Base-by-base conservation (phyloP, 305 asterid genomes). In the Euphrasia arctica region DNA sequence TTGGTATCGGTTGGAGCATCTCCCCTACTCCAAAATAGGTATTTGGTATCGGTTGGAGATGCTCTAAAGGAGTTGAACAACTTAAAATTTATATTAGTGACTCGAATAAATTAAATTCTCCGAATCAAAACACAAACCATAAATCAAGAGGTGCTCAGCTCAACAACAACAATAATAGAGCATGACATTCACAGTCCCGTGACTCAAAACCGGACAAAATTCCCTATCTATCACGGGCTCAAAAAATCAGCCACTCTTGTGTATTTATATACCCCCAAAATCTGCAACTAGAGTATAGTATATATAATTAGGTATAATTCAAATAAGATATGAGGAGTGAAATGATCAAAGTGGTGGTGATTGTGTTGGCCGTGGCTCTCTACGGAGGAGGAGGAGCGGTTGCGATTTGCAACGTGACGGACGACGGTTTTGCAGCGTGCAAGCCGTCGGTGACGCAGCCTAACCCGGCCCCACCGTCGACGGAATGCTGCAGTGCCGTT, bases 401-500 rank as follows among this genome's bases (percentile, higher is more conserved):
- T 48, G 71, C 77, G 0, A 4, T 69, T 51, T 84, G 88, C 66
- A 79, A 82, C 63, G 84, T 84, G 79, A 69, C 74, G 3, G 86
- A 78, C 10, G 84, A 76, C 0, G 88, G 91, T 3, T 64, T 80
- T 0, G 54, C 27, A 4, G 80, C 83, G 2, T 84, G 91, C 70
- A 80, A 47, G 68, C 83, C 91, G 0, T 79, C 88, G 0, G 84
- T 84, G 25, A 76, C 80, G 10, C 77, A 41, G 13, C 84, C 85
- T 0, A 18, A 57, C 69, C 88, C 88, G 58, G 69, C 15, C 51
- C 62, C 77, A 2, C 85, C 91, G 1, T 14, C 84, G 36, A 12
- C 86, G 0, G 82, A 77, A 47, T 88, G 96, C 39, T 86, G 95
- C 49, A 67, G 61, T 28, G 88, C 94, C 7, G 77, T 82, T 0